Percentiles rank a stretch among this genome's conserved stretches.
phyloP scores from a whole-genome alignment of 257 asterid genomes.

The Przewalskia tangutica region DNA sequence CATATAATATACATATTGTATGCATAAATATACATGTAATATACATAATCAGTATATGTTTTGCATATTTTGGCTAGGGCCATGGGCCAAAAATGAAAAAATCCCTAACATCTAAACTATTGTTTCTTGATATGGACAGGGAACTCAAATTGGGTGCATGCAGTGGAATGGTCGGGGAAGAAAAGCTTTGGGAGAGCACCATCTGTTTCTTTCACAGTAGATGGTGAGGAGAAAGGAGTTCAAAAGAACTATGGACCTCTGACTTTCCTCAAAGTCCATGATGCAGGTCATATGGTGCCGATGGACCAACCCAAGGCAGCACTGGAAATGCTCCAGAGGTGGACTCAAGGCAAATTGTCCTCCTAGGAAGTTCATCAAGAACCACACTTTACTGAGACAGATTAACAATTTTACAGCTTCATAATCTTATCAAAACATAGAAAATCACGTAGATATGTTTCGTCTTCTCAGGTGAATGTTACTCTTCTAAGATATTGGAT shows the following conservation, averaged over 20 bases:
- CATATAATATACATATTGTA: too few relatives aligned
- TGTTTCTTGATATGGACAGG: slow-evolving; percentile 25
- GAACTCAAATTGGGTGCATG: slow-evolving; percentile 67
- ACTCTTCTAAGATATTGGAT: background rate
- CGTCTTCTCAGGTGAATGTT: background rate
- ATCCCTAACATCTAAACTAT: background rate
- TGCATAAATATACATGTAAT: too few relatives aligned
- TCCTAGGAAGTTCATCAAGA: background rate
- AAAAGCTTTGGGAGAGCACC: slow-evolving; percentile 27
- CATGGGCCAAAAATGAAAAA: too few relatives aligned
- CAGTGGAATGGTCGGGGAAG: slow-evolving; percentile 55
- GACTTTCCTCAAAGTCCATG: slow-evolving; percentile 49
- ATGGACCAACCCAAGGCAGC: slow-evolving; percentile 77
- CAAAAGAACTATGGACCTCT: slow-evolving; percentile 46
- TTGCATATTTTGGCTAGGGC: too few relatives aligned
- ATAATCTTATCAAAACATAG: background rate
- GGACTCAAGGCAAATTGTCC: slow-evolving; percentile 32
- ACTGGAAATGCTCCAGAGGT: slow-evolving; percentile 50
- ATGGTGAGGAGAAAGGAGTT: slow-evolving; percentile 34
- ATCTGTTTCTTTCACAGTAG: slow-evolving; percentile 32
- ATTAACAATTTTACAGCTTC: background rate
- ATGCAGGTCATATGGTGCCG: slow-evolving; percentile 78
- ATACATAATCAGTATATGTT: too few relatives aligned
- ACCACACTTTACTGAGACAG: background rate
- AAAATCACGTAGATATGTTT: slow-evolving; percentile 1